Conservation (phyloP, 257 asterid genomes). For the Solanum stenotomum region DNA sequence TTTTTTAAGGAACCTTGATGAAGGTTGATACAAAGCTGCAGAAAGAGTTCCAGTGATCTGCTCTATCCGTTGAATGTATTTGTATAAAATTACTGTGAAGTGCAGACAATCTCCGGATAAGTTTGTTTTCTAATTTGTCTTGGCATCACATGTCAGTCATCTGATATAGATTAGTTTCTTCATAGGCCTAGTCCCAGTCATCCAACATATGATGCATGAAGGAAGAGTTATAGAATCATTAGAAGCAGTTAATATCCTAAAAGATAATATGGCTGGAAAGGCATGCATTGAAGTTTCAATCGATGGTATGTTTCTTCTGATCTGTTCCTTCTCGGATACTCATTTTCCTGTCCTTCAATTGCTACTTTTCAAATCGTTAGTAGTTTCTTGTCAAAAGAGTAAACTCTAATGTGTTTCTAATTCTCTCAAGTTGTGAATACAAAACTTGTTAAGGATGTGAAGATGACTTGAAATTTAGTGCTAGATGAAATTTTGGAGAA, state of each 20-base stretch:
- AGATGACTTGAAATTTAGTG: background rate
- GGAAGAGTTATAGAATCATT: constrained; percentile 49
- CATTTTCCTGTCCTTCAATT: background rate
- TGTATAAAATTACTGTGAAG: background rate
- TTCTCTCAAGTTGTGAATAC: background rate
- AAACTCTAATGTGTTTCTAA: background rate
- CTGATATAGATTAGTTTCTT: constrained; percentile 3
- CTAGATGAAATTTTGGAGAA: background rate
- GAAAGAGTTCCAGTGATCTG: background rate
- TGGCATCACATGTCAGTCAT: background rate
- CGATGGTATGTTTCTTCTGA: constrained; percentile 36
- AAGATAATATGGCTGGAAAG: constrained; percentile 23
- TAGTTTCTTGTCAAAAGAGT: background rate
- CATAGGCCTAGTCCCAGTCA: constrained; percentile 81
- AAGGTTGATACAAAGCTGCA: background rate
- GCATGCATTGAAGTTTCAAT: constrained; percentile 54
- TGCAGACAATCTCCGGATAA: background rate
- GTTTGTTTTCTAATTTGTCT: background rate
- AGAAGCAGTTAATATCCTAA: constrained; percentile 40
- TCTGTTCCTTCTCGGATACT: constrained; percentile 3
- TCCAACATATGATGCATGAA: constrained; percentile 49
- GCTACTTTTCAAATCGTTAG: background rate
- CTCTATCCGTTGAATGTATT: background rate
- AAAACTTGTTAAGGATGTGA: background rate
- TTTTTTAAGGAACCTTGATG: background rate